Evolutionary conservation across 2,329 filamentous ascomycete genomes (phyloP).

Genomic region (Parafenestella ontariensis): DNA sequence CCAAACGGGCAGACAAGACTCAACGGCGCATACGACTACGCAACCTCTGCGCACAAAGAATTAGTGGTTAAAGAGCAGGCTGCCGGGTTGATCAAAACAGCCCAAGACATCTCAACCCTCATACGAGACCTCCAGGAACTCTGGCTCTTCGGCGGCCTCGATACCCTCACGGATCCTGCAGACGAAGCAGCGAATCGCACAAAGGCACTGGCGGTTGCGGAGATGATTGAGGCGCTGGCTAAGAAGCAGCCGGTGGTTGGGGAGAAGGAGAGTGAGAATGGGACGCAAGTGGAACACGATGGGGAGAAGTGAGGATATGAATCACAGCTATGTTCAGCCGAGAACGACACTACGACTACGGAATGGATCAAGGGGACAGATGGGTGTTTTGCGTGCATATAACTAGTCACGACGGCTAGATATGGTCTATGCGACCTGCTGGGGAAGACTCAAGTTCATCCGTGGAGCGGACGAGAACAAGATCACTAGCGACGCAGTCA

Average conservation of each 20-base stretch:
- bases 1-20: conserved; percentile 12
- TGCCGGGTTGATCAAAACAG: conserved; percentile 64
- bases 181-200: conserved; percentile 32
- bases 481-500: background rate
- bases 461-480: background rate
- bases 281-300: background rate
- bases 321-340: background rate
- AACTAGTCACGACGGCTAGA: background rate
- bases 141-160: conserved; percentile 71
- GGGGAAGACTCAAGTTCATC: background rate
- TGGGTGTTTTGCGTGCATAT: background rate
- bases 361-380: background rate
- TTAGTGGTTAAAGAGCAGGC: conserved; percentile 67
- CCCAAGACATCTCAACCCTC: conserved; percentile 67
- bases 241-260: conserved; percentile 15
- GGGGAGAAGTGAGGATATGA: conserved; percentile 1
- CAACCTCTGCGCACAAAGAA: conserved; percentile 63
- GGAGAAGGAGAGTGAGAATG: conserved; percentile 1
- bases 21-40: conserved; percentile 56
- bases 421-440: background rate
- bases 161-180: conserved; percentile 55
- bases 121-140: conserved; percentile 70
- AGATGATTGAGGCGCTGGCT: conserved; percentile 31
- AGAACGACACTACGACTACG: background rate
- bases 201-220: conserved; percentile 29